Percentiles rank a stretch among this genome's conserved stretches.
Evolutionary conservation across 1,139 yeast genomes (phyloP).

Genomic region (Geotrichum cucujoidarum): DNA sequence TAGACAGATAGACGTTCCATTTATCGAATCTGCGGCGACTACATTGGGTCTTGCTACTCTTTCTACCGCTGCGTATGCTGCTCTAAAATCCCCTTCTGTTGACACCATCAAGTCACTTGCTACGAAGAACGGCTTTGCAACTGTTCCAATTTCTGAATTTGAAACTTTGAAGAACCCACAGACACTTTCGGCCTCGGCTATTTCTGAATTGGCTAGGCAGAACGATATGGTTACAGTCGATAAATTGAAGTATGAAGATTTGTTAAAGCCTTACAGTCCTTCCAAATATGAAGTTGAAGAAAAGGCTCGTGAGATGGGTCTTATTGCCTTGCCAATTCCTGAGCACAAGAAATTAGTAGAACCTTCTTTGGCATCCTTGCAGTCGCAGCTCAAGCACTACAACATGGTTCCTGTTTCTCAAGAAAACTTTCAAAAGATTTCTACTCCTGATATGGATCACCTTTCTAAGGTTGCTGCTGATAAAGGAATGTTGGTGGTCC

Average conservation of each 20-base stretch:
- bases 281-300: constrained; percentile 27
- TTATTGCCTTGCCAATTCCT: constrained; percentile 12
- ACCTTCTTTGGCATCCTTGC: constrained; percentile 31
- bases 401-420: constrained; percentile 15
- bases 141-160: constrained; percentile 26
- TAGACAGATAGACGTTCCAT: constrained; percentile 29
- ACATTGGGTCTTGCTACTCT: constrained; percentile 40
- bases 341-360: constrained; percentile 14
- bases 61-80: constrained; percentile 30
- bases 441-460: constrained; percentile 5
- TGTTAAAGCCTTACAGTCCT: constrained; percentile 27
- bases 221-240: constrained; percentile 32
- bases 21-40: constrained; percentile 34
- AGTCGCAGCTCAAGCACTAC: constrained; percentile 9
- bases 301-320: constrained; percentile 22
- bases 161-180: constrained; percentile 24
- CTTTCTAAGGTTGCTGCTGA: constrained; percentile 5
- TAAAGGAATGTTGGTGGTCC: constrained; percentile 41
- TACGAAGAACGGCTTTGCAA: constrained; percentile 20
- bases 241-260: constrained; percentile 21
- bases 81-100: constrained; percentile 25
- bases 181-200: constrained; percentile 22
- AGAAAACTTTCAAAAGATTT: constrained; percentile 33
- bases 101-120: constrained; percentile 36
- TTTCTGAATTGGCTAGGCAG: constrained; percentile 25